Conservation (phyloP, 495 filamentous ascomycete species). For the Aspergillus incahuasiensis region DNA sequence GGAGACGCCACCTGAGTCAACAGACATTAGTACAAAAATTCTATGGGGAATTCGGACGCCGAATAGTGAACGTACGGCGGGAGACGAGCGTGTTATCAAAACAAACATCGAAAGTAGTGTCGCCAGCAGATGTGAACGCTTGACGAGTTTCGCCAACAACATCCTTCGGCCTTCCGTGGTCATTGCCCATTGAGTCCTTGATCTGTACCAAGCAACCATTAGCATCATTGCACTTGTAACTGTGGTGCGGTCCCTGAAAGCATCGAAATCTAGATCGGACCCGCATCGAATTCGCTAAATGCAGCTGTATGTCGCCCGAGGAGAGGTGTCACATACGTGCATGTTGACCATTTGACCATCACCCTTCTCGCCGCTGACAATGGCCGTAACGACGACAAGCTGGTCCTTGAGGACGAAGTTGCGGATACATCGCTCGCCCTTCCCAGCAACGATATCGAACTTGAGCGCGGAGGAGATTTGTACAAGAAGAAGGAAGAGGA, state of each 20-base stretch:
- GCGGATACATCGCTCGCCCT: constrained; percentile 83
- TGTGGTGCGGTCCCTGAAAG: neutral
- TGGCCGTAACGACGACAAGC: constrained; percentile 96
- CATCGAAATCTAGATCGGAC: neutral
- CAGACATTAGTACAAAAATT: constrained; percentile 2
- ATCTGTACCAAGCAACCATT: constrained; percentile 54
- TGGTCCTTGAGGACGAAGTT: constrained; percentile 94
- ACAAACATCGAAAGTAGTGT: constrained; percentile 95
- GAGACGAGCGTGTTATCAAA: constrained; percentile 76
- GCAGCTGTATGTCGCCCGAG: neutral
- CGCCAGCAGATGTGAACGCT: constrained; percentile 92
- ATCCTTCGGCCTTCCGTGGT: constrained; percentile 87
- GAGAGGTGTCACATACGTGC: constrained; percentile 61
- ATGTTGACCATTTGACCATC: constrained; percentile 94
- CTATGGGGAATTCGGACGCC: neutral
- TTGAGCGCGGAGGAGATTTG: constrained; percentile 74
- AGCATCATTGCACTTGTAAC: constrained; percentile 3
- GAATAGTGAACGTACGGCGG: constrained; percentile 49
- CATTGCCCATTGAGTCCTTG: constrained; percentile 88
- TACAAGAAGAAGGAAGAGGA: constrained; percentile 40
- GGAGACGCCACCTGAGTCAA: constrained; percentile 30
- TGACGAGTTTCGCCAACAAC: constrained; percentile 86
- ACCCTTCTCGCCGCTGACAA: constrained; percentile 74
- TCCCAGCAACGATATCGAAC: constrained; percentile 81
- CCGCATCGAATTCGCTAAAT: neutral